Evolutionary conservation across 202 grass and related monocot species (phyloP), one percentile per base, ranked within the genome.

Genomic region (Musa balbisiana): DNA sequence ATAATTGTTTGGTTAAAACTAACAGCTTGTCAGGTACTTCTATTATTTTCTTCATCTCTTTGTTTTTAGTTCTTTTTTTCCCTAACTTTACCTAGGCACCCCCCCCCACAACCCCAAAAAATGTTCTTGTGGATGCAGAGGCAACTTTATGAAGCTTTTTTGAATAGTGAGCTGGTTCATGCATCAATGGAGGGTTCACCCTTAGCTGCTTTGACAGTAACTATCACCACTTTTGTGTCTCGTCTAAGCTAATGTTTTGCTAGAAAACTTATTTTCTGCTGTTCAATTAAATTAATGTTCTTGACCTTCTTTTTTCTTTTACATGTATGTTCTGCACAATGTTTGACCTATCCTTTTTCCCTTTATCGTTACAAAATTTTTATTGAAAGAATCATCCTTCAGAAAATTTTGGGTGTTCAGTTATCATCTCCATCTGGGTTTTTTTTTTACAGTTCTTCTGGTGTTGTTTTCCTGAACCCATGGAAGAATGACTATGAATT

Each of bases 141-240:
- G 77, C 82, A 92, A 86, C 64, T 98, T 58, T 98, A 98, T 86
- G 87, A 93, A 93, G 94, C 90, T 79, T 98, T 98, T 89, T 68
- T 98, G 17, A 98, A 98, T 2, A 98, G 88, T 82, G 85, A 92
- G 33, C 72, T 93, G 59, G 91, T 98, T 76, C 84, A 93, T 79
- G 74, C 78, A 52, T 86, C 86, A 6, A 72, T 81, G 51, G 81
- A 89, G 21, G 88, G 88, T 53, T 98, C 90, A 73, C 88, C 88
- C 2, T 84, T 98, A 63, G 94, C 91, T 5, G 91, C 94, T 73
- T 89, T 98, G 80, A 98, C 88, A 1, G 88, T 98, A 85, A 87
- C 54, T 67, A 68, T 86, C 52, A 73, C 49, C 9, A 55, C 4
- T 83, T 81, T 15, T 70, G 76, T 52, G 8, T 53, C 51, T 83